Percentiles rank a stretch among this genome's conserved stretches.
Conservation (phyloP, 1,284 basidiomycete genomes). For the Ganoderma lingzhi region DNA sequence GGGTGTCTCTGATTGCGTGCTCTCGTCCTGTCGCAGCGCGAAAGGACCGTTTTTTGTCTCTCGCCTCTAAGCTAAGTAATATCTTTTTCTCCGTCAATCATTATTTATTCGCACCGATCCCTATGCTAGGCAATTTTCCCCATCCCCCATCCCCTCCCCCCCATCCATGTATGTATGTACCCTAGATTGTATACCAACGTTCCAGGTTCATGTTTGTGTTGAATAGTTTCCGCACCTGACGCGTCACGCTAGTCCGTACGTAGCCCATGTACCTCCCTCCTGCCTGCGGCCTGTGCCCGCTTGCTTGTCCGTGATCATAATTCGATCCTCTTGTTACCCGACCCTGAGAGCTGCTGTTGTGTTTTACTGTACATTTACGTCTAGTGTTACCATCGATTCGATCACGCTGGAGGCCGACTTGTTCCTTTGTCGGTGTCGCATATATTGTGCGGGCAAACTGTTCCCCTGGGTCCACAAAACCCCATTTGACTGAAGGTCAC, state of each 20-base stretch:
- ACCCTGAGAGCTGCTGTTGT: not conserved
- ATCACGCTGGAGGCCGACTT: not conserved
- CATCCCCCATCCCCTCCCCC: not conserved
- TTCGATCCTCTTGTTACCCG: not conserved
- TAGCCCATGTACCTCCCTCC: not conserved
- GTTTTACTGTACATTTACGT: not conserved
- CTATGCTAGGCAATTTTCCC: slow-evolving; percentile 4
- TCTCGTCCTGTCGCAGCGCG: slow-evolving; percentile 1
- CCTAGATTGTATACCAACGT: slow-evolving; percentile 15
- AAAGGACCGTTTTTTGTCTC: not conserved
- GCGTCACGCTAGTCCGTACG: not conserved
- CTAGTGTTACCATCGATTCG: not conserved
- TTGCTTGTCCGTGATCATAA: not conserved
- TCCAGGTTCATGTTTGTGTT: slow-evolving; percentile 13
- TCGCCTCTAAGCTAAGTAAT: slow-evolving; percentile 1
- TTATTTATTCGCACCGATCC: slow-evolving; percentile 7
- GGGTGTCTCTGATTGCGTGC: not conserved
- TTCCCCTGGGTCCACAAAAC: not conserved
- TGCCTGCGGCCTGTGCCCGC: not conserved
- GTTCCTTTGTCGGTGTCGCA: not conserved
- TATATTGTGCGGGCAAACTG: not conserved
- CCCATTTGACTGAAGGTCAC: not conserved
- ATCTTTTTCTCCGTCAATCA: not conserved
- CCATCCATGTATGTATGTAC: slow-evolving; percentile 12
- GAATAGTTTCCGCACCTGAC: not conserved